Evolutionary conservation across 805 yeast genomes (phyloP), one percentile per base, ranked within the genome.

Genomic region (Zygosaccharomyces gambellarensis): DNA sequence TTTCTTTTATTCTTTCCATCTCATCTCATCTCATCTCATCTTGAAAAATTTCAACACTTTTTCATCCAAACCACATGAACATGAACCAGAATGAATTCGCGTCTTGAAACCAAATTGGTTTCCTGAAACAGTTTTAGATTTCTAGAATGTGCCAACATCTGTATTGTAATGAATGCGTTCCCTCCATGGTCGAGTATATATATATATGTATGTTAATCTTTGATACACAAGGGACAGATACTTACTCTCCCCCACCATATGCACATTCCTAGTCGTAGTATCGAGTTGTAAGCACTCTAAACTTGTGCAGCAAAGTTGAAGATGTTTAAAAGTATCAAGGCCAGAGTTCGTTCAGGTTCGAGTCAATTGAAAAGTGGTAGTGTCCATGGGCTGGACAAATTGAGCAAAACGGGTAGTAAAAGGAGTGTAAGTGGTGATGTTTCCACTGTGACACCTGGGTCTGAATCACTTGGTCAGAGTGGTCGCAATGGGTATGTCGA

Each of bases 321-420:
- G 9, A 46, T 51, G 47, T 51, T 51, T 30, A 51, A 47, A 44
- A 45, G 49, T 19, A 39, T 51, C 29, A 48, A 44, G 38, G 54
- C 49, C 31, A 51, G 45, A 28, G 47, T 51, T 31, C 49, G 54
- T 39, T 44, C 47, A 8, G 39, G 43, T 19, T 48, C 45, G 27
- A 47, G 42, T 23, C 45, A 42, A 30, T 38, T 45, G 40, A 48
- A 48, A 36, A 51, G 48, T 36, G 45, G 51, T n/a, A 48, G 54
- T 39, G 50, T 48, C 23, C 43, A 51, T 23, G 49, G 51, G 27
- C 27, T 51, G 39, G 54, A 51, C 17, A 48, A 48, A 40, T 31
- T 51, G 36, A 43, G 40, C 40, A 48, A 46, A 23, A 43, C 27
- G 14, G 30, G 44, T 28, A 17, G 38, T 22, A 45, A 42, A 21